Evolutionary conservation across 1,139 yeast species (phyloP), one percentile per base, ranked within the genome.

Genomic region (Taphrina betulina): DNA sequence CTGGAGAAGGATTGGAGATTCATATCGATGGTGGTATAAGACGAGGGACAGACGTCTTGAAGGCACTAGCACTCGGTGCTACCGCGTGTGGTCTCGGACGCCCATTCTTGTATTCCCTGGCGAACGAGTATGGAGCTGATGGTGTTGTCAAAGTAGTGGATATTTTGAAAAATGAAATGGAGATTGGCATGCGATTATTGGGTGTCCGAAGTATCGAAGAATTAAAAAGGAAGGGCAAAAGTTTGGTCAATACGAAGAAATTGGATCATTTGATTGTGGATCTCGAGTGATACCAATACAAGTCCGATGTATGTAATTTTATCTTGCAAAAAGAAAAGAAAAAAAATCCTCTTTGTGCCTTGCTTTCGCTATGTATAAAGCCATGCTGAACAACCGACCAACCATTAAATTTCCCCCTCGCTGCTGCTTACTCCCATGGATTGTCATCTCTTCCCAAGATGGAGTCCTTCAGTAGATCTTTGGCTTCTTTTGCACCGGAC

Each of bases 1-100:
- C n/a, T 17, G 38, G 38, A 7, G 16, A 29, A 12, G 29, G 38
- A 1, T n/a, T 75, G 4, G 78, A 77, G 55, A 68, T 78, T 12
- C 78, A 71, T 62, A 66, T 78, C 16, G 82, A 78, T 65, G 82
- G 82, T 17, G 82, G 82, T n/a, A 71, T 78, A 46, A 69, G 77
- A 58, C 69, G 82, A 61, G 82, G 81, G 5, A 75, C 79, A 10
- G 82, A 78, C 64, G 71, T 78, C 2, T 64, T 78, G 55, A 78
- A 78, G 61, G 82, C 82, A 0, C 64, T 78, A 14, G 78, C 81
- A 54, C 70, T 78, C 10, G 82, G 82, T 3, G 82, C 81, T n/a
- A 77, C 71, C 52, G 82, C 78, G 10, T 79, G 78, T 10, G 81
- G 81, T 2, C 65, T 78, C 24, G 81, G 81, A 8, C 67, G 81